Evolutionary conservation across 1,139 yeast genomes (phyloP).

Genomic region (Debaryomyces singareniensis): DNA sequence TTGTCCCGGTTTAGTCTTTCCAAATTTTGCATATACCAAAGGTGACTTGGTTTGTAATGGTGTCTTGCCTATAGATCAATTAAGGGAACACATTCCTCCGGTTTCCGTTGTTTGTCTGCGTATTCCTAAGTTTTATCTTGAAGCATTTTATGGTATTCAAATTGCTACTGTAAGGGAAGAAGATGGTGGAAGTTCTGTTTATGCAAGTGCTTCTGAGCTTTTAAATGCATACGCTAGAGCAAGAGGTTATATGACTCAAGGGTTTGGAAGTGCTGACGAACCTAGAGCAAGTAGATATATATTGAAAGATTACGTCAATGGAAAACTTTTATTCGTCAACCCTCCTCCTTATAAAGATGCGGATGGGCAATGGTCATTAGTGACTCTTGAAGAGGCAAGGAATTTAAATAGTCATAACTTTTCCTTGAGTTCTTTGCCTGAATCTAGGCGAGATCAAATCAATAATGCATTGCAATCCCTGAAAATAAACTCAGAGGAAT

Average conservation of each 20-base stretch:
- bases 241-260: slow-evolving; percentile 96
- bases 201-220: slow-evolving; percentile 81
- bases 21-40: slow-evolving; percentile 93
- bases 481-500: slow-evolving; percentile 43
- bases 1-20: slow-evolving; percentile 99
- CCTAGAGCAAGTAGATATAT: slow-evolving; percentile 91
- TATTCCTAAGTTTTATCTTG: slow-evolving; percentile 81
- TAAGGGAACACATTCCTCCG: slow-evolving; percentile 93
- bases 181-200: slow-evolving; percentile 82
- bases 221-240: slow-evolving; percentile 93
- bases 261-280: slow-evolving; percentile 95
- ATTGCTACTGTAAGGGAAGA: slow-evolving; percentile 66
- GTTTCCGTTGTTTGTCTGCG: slow-evolving; percentile 78
- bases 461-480: slow-evolving; percentile 51
- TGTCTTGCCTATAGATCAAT: slow-evolving; percentile 94
- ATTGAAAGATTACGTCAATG: slow-evolving; percentile 90
- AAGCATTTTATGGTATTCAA: slow-evolving; percentile 90
- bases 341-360: slow-evolving; percentile 72
- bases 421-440: slow-evolving; percentile 59
- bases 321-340: slow-evolving; percentile 75
- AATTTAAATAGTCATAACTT: slow-evolving; percentile 73
- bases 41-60: slow-evolving; percentile 98
- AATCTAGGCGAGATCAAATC: slow-evolving; percentile 67
- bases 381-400: slow-evolving; percentile 40
- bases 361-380: slow-evolving; percentile 34